Conservation (phyloP, 2,329 filamentous ascomycete genomes). For the Dothideomycetes sp. region DNA sequence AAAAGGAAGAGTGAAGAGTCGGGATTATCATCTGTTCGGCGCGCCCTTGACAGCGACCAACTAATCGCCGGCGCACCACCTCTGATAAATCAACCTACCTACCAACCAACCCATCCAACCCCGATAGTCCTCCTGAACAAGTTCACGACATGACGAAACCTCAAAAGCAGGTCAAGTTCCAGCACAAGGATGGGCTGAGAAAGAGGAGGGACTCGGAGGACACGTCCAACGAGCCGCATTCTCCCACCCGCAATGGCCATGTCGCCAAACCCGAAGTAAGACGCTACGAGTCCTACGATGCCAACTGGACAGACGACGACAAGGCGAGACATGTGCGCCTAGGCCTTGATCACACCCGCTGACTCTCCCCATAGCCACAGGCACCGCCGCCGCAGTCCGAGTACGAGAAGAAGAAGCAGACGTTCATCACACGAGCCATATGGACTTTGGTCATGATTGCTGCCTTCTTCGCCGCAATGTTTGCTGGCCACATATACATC, state of each 20-base stretch:
- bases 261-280: slow-evolving; percentile 9
- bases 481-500: slow-evolving; percentile 95
- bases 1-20: too few species aligned
- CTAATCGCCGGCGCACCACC: too few species aligned
- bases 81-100: too few species aligned
- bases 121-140: not conserved
- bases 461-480: slow-evolving; percentile 82
- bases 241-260: slow-evolving; percentile 35
- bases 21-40: too few species aligned
- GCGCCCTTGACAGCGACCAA: too few species aligned
- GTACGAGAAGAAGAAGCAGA: slow-evolving; percentile 97
- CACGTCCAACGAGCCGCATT: slow-evolving; percentile 40
- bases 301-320: slow-evolving; percentile 12
- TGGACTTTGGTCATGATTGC: slow-evolving; percentile 98
- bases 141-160: slow-evolving; percentile 37
- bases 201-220: slow-evolving; percentile 58
- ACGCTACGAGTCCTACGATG: slow-evolving; percentile 9
- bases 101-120: too few species aligned
- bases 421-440: slow-evolving; percentile 91
- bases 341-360: not conserved
- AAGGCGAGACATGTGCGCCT: slow-evolving; percentile 6
- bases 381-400: slow-evolving; percentile 44
- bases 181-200: slow-evolving; percentile 43
- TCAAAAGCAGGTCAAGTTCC: slow-evolving; percentile 51
- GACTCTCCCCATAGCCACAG: slow-evolving; percentile 5